phyloP scores from a whole-genome alignment of 2,329 filamentous ascomycete species.

The Apiospora marii region DNA sequence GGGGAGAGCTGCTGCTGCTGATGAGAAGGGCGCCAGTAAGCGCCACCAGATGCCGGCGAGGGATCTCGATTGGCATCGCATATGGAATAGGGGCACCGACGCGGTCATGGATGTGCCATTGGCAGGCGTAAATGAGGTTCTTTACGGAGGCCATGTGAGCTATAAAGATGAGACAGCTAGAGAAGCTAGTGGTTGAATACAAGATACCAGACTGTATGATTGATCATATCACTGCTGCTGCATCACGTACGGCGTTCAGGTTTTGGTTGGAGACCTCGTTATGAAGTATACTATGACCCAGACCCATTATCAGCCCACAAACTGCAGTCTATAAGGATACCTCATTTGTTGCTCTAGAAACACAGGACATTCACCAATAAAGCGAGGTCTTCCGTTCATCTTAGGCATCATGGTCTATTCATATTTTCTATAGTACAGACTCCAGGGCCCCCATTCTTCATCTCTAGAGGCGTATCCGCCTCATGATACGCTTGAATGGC shows the following conservation, averaged over 20 bases:
- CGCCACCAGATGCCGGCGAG: slow-evolving; percentile 44
- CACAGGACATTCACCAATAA: not conserved
- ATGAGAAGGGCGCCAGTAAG: slow-evolving; percentile 44
- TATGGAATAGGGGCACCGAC: slow-evolving; percentile 95
- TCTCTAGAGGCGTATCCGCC: not conserved
- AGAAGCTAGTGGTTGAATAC: not conserved
- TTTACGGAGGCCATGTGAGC: slow-evolving; percentile 72
- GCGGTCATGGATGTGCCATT: slow-evolving; percentile 97
- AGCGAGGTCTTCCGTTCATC: not conserved
- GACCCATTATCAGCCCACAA: not conserved
- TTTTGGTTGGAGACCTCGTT: not conserved
- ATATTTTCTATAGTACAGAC: slow-evolving; percentile 17
- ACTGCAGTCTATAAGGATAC: not conserved
- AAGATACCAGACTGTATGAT: not conserved
- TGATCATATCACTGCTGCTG: not conserved
- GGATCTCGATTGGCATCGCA: slow-evolving; percentile 73
- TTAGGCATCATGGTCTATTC: slow-evolving; percentile 24
- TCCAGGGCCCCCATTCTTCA: slow-evolving; percentile 12
- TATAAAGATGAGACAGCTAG: slow-evolving; percentile 10
- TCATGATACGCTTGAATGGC: not conserved
- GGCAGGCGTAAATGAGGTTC: slow-evolving; percentile 91
- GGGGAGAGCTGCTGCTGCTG: slow-evolving; percentile 40
- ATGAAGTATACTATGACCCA: not conserved
- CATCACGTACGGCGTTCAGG: slow-evolving; percentile 3
- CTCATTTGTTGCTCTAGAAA: too few relatives aligned